Percentiles rank a stretch among this genome's conserved stretches.
phyloP scores from a whole-genome alignment of 176 grass and related monocot genomes.

The Metroxylon sagu region DNA sequence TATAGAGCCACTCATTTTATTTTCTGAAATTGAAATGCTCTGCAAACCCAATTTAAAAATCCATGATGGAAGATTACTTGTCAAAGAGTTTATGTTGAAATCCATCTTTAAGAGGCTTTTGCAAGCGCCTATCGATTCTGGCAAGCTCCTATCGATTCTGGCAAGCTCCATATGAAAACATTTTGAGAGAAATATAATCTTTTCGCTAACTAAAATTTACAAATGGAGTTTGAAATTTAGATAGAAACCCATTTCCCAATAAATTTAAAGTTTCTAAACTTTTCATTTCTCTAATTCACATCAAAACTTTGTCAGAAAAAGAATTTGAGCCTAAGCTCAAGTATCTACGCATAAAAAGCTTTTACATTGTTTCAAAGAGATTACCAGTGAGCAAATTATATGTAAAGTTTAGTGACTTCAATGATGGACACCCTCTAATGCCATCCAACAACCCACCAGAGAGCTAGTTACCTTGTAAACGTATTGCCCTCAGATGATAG shows the following conservation, averaged over 20 bases:
- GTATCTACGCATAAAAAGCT: slow-evolving; percentile 36
- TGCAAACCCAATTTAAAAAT: slow-evolving; percentile 57
- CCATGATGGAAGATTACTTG: slow-evolving; percentile 65
- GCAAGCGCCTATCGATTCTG: slow-evolving; percentile 41
- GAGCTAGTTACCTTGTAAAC: slow-evolving; percentile 57
- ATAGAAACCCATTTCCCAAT: slow-evolving; percentile 57
- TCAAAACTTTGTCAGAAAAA: slow-evolving; percentile 38
- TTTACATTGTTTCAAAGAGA: slow-evolving; percentile 46
- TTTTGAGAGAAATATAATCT: slow-evolving; percentile 9
- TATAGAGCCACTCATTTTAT: slow-evolving; percentile 50
- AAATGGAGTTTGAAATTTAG: slow-evolving; percentile 29
- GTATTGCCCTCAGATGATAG: slow-evolving; percentile 37
- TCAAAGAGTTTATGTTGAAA: slow-evolving; percentile 60
- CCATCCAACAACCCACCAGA: slow-evolving; percentile 57
- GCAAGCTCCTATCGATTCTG: neutral
- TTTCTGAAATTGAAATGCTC: slow-evolving; percentile 53
- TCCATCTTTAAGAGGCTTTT: slow-evolving; percentile 47
- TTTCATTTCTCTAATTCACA: slow-evolving; percentile 80
- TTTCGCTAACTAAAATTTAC: neutral
- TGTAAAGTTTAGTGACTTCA: slow-evolving; percentile 66
- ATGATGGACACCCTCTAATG: slow-evolving; percentile 42
- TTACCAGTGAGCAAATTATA: slow-evolving; percentile 51
- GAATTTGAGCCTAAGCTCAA: slow-evolving; percentile 53
- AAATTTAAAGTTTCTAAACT: slow-evolving; percentile 57
- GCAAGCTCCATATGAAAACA: neutral